Evolutionary conservation across 345 rosid genomes (phyloP).

Genomic region (Salix suchowensis): DNA sequence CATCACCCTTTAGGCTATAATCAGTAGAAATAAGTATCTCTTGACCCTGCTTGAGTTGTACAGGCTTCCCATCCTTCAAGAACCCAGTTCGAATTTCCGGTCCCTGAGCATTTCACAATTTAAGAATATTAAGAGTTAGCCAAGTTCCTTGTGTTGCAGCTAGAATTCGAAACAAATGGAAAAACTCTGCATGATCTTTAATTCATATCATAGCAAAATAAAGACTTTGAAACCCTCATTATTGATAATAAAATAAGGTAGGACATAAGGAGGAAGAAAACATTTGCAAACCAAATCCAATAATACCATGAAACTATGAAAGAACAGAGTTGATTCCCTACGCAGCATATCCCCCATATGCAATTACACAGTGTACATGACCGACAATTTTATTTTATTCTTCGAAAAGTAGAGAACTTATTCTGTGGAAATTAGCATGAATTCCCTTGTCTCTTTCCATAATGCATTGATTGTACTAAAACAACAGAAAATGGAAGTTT

Average conservation of each 20-base stretch:
- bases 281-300: not conserved
- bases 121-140: not conserved
- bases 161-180: not conserved
- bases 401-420: conserved; percentile 3
- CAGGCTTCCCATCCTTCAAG: conserved; percentile 24
- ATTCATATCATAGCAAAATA: not conserved
- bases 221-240: not conserved
- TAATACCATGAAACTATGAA: not conserved
- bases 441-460: not conserved
- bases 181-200: not conserved
- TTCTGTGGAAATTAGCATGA: not conserved
- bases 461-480: not conserved
- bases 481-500: not conserved
- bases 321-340: not conserved
- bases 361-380: not conserved
- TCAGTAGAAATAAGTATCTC: conserved; percentile 26
- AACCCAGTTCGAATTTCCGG: conserved; percentile 28
- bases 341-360: not conserved
- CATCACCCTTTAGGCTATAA: conserved; percentile 27
- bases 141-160: not conserved
- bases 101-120: conserved; percentile 10
- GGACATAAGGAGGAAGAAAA: not conserved
- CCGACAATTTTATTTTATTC: conserved; percentile 6
- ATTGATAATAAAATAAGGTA: not conserved
- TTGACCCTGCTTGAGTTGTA: conserved; percentile 19